Evolutionary conservation across 2,329 filamentous ascomycete species (phyloP).

Genomic region (Torrubiellomyces zombiae): DNA sequence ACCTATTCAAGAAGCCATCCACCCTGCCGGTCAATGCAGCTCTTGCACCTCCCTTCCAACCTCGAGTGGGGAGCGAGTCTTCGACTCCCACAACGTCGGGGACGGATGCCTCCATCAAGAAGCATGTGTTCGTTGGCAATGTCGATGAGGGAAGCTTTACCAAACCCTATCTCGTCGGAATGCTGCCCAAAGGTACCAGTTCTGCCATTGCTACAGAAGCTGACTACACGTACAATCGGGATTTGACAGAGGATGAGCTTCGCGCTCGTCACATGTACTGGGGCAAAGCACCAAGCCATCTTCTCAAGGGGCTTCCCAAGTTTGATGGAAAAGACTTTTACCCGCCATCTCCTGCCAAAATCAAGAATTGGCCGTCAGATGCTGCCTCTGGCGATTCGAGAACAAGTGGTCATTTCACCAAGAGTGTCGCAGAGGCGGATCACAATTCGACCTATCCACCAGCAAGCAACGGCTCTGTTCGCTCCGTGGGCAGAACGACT

Average conservation of each 20-base stretch:
- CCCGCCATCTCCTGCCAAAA: constrained; percentile 29
- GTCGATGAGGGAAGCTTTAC: constrained; percentile 2
- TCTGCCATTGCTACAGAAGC: constrained; percentile 22
- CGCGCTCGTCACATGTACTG: constrained; percentile 44
- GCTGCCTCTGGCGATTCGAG: neutral
- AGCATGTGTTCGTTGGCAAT: no score
- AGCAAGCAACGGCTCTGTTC: no score
- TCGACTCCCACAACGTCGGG: constrained; percentile 6
- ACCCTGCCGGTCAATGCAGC: constrained; percentile 28
- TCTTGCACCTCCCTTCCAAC: constrained; percentile 31
- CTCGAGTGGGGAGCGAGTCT: constrained; percentile 13
- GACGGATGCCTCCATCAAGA: constrained; percentile 4
- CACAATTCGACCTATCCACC: no score
- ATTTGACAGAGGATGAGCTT: constrained; percentile 41
- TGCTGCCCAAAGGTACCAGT: constrained; percentile 26
- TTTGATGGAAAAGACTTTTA: constrained; percentile 52
- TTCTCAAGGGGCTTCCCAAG: constrained; percentile 38
- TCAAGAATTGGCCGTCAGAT: neutral
- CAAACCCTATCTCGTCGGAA: constrained; percentile 38
- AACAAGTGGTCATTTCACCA: neutral
- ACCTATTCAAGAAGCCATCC: constrained; percentile 16
- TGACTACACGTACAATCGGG: constrained; percentile 38
- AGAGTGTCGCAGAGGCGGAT: no score
- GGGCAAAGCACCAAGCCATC: constrained; percentile 35
- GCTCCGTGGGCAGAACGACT: constrained; percentile 5